Evolutionary conservation across 352 stramenopile species (phyloP).

Genomic region (Albugo candida): DNA sequence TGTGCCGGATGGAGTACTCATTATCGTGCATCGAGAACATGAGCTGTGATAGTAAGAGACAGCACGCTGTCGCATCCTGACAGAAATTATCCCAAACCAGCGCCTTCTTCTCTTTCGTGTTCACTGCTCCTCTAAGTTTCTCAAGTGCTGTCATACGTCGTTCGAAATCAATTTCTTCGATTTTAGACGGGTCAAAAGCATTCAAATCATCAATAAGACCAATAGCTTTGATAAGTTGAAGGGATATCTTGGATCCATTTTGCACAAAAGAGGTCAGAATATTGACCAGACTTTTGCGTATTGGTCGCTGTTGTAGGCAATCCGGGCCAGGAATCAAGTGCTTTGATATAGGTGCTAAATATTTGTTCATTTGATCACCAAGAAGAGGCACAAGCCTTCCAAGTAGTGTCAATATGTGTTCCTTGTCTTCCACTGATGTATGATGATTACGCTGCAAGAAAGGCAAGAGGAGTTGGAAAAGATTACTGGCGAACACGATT

Average conservation of each 20-base stretch:
- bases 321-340: conserved; percentile 56
- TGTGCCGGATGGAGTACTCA: conserved; percentile 70
- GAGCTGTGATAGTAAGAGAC: conserved; percentile 58
- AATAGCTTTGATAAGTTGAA: conserved; percentile 19
- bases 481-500: conserved; percentile 28
- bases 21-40: conserved; percentile 65
- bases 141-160: conserved; percentile 58
- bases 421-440: conserved; percentile 45
- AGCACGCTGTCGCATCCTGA: conserved; percentile 39
- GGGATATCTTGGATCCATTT: conserved; percentile 21
- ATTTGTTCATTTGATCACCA: conserved; percentile 31
- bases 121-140: conserved; percentile 17
- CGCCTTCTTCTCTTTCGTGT: conserved; percentile 4
- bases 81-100: conserved; percentile 30
- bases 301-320: conserved; percentile 32
- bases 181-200: conserved; percentile 51
- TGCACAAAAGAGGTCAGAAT: conserved; percentile 28
- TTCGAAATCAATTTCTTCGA: conserved; percentile 75
- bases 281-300: conserved; percentile 37
- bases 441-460: conserved; percentile 73
- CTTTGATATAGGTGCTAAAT: conserved; percentile 58
- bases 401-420: conserved; percentile 64
- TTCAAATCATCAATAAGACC: conserved; percentile 40
- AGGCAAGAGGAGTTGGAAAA: conserved; percentile 72
- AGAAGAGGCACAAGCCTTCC: conserved; percentile 57